Conservation (phyloP, 2,329 filamentous ascomycete species). For the Cordyceps militaris region DNA sequence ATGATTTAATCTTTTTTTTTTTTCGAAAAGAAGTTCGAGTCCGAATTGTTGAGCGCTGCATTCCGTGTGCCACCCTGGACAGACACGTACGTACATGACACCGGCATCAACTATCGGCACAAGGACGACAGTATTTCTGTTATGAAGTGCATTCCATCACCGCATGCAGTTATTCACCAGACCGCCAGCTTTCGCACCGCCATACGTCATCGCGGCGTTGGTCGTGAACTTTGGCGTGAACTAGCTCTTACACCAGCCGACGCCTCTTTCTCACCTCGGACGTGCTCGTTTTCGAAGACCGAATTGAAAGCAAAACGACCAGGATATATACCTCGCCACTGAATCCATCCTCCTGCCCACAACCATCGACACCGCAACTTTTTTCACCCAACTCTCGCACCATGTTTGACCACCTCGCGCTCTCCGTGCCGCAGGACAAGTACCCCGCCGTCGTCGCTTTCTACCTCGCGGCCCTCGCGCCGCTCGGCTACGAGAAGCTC, state of each 20-base stretch:
- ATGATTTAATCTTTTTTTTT: background rate
- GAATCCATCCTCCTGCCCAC: background rate
- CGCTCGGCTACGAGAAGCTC: constrained; percentile 10
- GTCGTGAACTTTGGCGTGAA: background rate
- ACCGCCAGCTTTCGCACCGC: background rate
- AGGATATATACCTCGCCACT: background rate
- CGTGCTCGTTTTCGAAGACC: background rate
- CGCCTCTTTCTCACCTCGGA: background rate
- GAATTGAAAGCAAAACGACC: background rate
- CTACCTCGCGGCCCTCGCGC: constrained; percentile 8
- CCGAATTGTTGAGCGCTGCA: too few species aligned
- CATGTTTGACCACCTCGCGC: constrained; percentile 13
- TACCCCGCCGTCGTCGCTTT: constrained; percentile 10
- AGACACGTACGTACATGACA: too few species aligned
- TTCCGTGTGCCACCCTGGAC: too few species aligned
- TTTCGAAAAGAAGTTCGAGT: background rate
- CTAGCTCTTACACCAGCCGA: background rate
- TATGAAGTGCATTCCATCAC: background rate
- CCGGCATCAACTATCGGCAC: too few species aligned
- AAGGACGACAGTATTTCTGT: too few species aligned
- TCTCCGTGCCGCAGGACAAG: constrained; percentile 11
- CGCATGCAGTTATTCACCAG: background rate
- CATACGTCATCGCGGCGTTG: background rate
- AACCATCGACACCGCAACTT: background rate
- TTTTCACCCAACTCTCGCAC: background rate